Evolutionary conservation across 2,329 filamentous ascomycete genomes (phyloP), one percentile per base, ranked within the genome.

Genomic region (Hypoxylon sp.): DNA sequence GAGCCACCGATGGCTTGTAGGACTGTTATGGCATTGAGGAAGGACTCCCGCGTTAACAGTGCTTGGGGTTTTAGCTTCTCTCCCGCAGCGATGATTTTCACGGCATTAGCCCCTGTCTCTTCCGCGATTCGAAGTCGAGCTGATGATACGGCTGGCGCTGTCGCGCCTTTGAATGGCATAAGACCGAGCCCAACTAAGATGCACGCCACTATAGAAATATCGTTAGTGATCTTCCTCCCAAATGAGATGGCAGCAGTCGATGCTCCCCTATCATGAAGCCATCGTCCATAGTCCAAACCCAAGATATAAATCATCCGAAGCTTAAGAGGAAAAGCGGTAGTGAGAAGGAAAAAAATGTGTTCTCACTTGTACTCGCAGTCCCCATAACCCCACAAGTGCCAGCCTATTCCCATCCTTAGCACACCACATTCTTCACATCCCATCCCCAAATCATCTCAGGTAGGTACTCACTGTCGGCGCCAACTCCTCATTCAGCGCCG

Each of bases 331-430:
- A 66, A 56, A 46, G 50, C 34, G n/a, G 52, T 10, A 55, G 32
- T 25, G 23, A 25, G 38, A 13, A n/a, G 36, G 30, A 11, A 23
- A 11, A 23, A 36, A 61, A 38, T 5, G 6, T 5, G 25, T 25
- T 3, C 67, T 67, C 7, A 69, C 67, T 95, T 1, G 93, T 97
- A 75, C 93, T 95, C 5, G 93, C 93, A 0, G 93, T 97, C 70
- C 93, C 96, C 93, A 97, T 97, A 17, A 94, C 93, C 50, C 93
- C 93, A 70, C 93, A 97, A 0, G 93, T 94, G 30, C 93, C 93
- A 1, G 89, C 88, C 83, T 85, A 55, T 49, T 45, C 30, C 3
- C 14, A 43, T 63, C 11, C 13, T 72, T 45, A 67, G 64, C 57
- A 62, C 10, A 55, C 3, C n/a, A 36, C 11, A 19, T 23, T 17